These are phyloP conservation scores for Liquidambar formosana DNA, from an alignment of 164 flowering plant genomes.

Conservation along the genomic window DNA sequence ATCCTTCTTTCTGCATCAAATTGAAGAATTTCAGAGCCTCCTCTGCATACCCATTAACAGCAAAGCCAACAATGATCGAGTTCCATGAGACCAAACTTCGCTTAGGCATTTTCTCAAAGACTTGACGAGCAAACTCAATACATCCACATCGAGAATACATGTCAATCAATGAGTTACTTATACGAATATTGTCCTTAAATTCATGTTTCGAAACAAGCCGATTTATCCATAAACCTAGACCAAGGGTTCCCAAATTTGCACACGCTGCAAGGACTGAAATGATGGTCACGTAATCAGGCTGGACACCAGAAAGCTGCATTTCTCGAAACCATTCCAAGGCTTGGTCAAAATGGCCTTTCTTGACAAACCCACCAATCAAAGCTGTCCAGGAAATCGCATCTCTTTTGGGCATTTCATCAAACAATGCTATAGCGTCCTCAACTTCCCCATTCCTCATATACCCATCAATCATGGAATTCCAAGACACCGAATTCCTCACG, in stretches of 20 bases:
- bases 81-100: constrained; percentile 64
- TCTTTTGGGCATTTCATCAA: constrained; percentile 59
- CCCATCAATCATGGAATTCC: constrained; percentile 72
- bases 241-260: constrained; percentile 54
- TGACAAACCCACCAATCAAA: constrained; percentile 57
- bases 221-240: constrained; percentile 55
- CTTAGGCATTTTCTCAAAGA: constrained; percentile 42
- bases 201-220: constrained; percentile 28
- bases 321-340: constrained; percentile 51
- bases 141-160: constrained; percentile 69
- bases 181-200: constrained; percentile 34
- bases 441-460: constrained; percentile 51
- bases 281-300: constrained; percentile 63
- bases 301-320: constrained; percentile 47
- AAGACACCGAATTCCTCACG: constrained; percentile 46
- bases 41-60: constrained; percentile 52
- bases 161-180: constrained; percentile 56
- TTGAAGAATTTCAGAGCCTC: constrained; percentile 51
- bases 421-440: constrained; percentile 41
- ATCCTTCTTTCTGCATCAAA: constrained; percentile 51
- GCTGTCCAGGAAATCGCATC: constrained; percentile 64
- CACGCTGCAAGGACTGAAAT: constrained; percentile 52
- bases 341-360: constrained; percentile 39
- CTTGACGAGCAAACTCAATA: constrained; percentile 47
- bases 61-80: constrained; percentile 62